Conservation (phyloP, 106 monocot species). For the Posidonia australis region DNA sequence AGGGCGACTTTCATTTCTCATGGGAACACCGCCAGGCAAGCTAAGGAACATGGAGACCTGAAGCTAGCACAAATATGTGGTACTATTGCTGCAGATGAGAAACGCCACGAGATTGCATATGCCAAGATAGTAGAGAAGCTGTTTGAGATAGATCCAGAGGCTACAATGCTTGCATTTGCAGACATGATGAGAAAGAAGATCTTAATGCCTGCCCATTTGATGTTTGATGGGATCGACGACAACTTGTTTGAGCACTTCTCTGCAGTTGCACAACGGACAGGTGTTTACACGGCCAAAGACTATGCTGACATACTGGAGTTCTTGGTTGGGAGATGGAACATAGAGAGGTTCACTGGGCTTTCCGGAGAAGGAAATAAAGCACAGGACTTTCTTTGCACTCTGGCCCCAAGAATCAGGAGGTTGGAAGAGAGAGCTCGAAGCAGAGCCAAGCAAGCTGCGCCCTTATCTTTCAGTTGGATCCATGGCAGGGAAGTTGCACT, state of each 20-base stretch:
- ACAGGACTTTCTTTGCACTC: slow-evolving; percentile 17
- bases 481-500: slow-evolving; percentile 13
- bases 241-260: slow-evolving; percentile 20
- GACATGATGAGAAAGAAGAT: slow-evolving; percentile 28
- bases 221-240: slow-evolving; percentile 14
- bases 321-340: slow-evolving; percentile 14
- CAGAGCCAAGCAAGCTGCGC: slow-evolving; percentile 10
- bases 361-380: slow-evolving; percentile 22
- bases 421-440: slow-evolving; percentile 19
- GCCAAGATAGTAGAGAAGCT: slow-evolving; percentile 21
- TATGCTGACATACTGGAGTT: slow-evolving; percentile 26
- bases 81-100: slow-evolving; percentile 28
- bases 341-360: slow-evolving; percentile 11
- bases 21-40: slow-evolving; percentile 23
- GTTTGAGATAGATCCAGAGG: slow-evolving; percentile 20
- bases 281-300: slow-evolving; percentile 21
- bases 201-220: slow-evolving; percentile 21
- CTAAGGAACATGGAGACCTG: slow-evolving; percentile 19
- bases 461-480: slow-evolving; percentile 18
- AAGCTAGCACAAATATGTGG: slow-evolving; percentile 22
- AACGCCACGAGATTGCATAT: slow-evolving; percentile 25
- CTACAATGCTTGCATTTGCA: slow-evolving; percentile 17
- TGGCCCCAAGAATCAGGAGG: slow-evolving; percentile 26
- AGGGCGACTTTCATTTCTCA: slow-evolving; percentile 26
- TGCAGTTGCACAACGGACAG: slow-evolving; percentile 17